phyloP scores from a whole-genome alignment of 768 basidiomycete species.

The Cubamyces sp. region DNA sequence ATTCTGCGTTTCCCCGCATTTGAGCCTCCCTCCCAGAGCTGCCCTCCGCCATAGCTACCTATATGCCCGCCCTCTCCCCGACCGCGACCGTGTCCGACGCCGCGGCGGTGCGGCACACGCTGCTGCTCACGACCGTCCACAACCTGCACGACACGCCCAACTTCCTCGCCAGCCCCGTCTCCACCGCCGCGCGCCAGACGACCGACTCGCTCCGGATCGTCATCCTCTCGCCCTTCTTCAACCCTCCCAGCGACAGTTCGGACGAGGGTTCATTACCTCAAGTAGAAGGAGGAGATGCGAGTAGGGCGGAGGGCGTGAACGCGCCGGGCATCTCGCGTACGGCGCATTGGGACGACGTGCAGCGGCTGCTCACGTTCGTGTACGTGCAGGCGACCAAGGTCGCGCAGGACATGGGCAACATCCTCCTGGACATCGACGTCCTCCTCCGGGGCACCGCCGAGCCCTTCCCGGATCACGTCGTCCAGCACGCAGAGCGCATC shows the following conservation, averaged over 20 bases:
- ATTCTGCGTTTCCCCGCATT: no score
- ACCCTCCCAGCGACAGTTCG: slow-evolving; percentile 7
- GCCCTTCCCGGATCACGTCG: slow-evolving; percentile 43
- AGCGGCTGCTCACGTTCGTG: slow-evolving; percentile 77
- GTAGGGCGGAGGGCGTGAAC: background rate
- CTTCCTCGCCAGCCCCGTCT: slow-evolving; percentile 59
- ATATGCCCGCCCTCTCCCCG: slow-evolving; percentile 3
- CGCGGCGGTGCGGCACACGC: slow-evolving; percentile 22
- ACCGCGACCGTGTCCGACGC: background rate
- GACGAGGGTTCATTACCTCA: background rate
- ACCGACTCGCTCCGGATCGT: slow-evolving; percentile 59
- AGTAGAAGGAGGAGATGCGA: background rate
- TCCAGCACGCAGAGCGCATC: slow-evolving; percentile 40
- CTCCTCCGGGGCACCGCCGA: slow-evolving; percentile 63
- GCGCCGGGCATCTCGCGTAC: slow-evolving; percentile 42
- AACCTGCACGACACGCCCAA: slow-evolving; percentile 51
- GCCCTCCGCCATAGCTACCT: no score
- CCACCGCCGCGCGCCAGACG: slow-evolving; percentile 51
- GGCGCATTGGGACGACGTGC: slow-evolving; percentile 65
- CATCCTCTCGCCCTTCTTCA: slow-evolving; percentile 65
- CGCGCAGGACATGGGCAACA: slow-evolving; percentile 65
- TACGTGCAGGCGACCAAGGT: slow-evolving; percentile 86
- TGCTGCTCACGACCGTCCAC: slow-evolving; percentile 61
- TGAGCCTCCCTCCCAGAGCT: no score
- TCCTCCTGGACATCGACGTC: slow-evolving; percentile 80